Base-by-base conservation (phyloP, 2,329 filamentous ascomycete species). In the Pseudogymnoascus sp. region DNA sequence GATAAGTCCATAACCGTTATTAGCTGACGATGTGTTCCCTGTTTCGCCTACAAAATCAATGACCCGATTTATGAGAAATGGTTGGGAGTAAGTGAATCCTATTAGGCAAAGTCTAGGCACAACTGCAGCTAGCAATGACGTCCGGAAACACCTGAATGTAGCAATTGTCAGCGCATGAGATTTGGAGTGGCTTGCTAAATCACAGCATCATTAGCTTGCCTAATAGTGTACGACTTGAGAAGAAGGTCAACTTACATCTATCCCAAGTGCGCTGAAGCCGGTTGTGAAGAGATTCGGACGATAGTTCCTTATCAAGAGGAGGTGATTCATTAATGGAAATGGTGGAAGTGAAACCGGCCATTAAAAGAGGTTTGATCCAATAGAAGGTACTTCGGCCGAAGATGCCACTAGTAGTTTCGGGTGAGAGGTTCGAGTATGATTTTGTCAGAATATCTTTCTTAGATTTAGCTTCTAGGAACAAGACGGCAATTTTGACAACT, bases 71-170 rank as follows among this genome's bases (percentile, higher is more conserved):
- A 80, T 76, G 24, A 81, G 74, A 19, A 80, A 77, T 0, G 79
- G 78, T 37, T 81, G 79, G 4, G 76, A 72, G 61, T 79, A 79
- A 7, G 68, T 74, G 66, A 81, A 79, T 3, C 71, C 77, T 1
- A 72, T 74, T 26, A 72, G 73, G 8, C 73, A 70, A 1, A 79
- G 67, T 0, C 78, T 73, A 1, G 78, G 76, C 4, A 75, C 1
- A 71, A 69, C 1, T 71, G 33, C 6, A 76, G 68, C 1, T 72
- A 70, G 68, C 69, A 68, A 26, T 69, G 72, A 61, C 72, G 72
- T 0, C 35, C 29, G 4, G 35, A 59, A 38, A 38, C 29, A 59
- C 16, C 53, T 33, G 19, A 59, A 37, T 59, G 24, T 50, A 50
- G 44, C 24, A 26, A 50, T 50, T 50, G 44, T 24, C 6, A 50